Conservation (phyloP, 306 rosid species). For the Vigna mungo region DNA sequence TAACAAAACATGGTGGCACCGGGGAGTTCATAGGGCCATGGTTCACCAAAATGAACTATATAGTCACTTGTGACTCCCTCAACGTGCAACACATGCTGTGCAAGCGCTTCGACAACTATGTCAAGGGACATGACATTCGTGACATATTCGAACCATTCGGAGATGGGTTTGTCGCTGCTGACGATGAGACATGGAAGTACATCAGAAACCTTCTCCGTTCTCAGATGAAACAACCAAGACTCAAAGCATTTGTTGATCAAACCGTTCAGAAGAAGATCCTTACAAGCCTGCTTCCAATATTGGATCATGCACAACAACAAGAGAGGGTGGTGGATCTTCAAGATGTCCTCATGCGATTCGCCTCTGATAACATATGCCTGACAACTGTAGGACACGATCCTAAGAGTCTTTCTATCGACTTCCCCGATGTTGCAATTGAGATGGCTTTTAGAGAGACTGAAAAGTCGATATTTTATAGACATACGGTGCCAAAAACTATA, state of each 20-base stretch:
- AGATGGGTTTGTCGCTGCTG: conserved; percentile 47
- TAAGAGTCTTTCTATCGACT: conserved; percentile 42
- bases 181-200: conserved; percentile 43
- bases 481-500: conserved; percentile 1
- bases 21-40: conserved; percentile 8
- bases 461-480: conserved; percentile 45
- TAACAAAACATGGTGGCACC: background rate
- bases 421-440: conserved; percentile 41
- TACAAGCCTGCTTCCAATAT: conserved; percentile 33
- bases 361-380: conserved; percentile 47
- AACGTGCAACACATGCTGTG: conserved; percentile 37
- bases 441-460: conserved; percentile 49
- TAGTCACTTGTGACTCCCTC: conserved; percentile 42
- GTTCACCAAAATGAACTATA: conserved; percentile 37
- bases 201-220: conserved; percentile 30
- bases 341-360: conserved; percentile 45
- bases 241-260: conserved; percentile 28
- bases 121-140: conserved; percentile 41
- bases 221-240: background rate
- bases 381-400: conserved; percentile 51
- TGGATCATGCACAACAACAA: conserved; percentile 11
- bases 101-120: conserved; percentile 30
- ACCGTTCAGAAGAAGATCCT: conserved; percentile 37
- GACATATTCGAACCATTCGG: conserved; percentile 49
- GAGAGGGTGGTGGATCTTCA: conserved; percentile 45